Evolutionary conservation across 495 filamentous ascomycete species (phyloP).

Genomic region (Penicillium malachiteum): DNA sequence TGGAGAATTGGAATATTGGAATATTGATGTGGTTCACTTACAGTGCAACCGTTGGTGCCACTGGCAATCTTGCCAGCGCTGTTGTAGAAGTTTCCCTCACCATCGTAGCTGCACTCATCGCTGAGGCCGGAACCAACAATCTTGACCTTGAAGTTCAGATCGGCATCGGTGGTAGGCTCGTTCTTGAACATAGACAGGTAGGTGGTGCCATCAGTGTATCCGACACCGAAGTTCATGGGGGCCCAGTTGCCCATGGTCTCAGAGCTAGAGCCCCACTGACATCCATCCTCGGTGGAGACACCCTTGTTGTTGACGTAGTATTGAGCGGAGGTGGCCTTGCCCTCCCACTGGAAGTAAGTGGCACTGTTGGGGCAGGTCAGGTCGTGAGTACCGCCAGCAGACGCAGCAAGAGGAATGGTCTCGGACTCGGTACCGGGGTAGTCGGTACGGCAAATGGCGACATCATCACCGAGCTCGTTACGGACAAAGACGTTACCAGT

Average conservation of each 20-base stretch:
- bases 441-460: slow-evolving; percentile 89
- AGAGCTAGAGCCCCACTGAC: slow-evolving; percentile 71
- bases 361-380: slow-evolving; percentile 72
- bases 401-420: slow-evolving; percentile 69
- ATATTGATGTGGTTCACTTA: slow-evolving; percentile 40
- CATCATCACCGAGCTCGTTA: slow-evolving; percentile 65
- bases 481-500: slow-evolving; percentile 65
- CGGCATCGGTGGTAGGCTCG: slow-evolving; percentile 58
- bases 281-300: slow-evolving; percentile 64
- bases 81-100: slow-evolving; percentile 51
- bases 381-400: slow-evolving; percentile 52
- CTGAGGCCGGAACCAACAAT: slow-evolving; percentile 64
- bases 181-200: slow-evolving; percentile 83
- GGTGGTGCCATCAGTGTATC: slow-evolving; percentile 61
- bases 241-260: slow-evolving; percentile 78
- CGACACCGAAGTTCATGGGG: slow-evolving; percentile 84
- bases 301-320: slow-evolving; percentile 94
- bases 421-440: slow-evolving; percentile 89
- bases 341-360: slow-evolving; percentile 75
- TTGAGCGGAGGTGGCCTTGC: slow-evolving; percentile 77
- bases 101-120: slow-evolving; percentile 68
- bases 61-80: slow-evolving; percentile 40
- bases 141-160: slow-evolving; percentile 71
- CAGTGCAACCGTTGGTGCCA: slow-evolving; percentile 64
- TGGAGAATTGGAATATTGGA: not conserved